These are phyloP conservation scores for Fusarium heterosporum DNA, from an alignment of 2,329 filamentous ascomycete species.

Conservation along the genomic window DNA sequence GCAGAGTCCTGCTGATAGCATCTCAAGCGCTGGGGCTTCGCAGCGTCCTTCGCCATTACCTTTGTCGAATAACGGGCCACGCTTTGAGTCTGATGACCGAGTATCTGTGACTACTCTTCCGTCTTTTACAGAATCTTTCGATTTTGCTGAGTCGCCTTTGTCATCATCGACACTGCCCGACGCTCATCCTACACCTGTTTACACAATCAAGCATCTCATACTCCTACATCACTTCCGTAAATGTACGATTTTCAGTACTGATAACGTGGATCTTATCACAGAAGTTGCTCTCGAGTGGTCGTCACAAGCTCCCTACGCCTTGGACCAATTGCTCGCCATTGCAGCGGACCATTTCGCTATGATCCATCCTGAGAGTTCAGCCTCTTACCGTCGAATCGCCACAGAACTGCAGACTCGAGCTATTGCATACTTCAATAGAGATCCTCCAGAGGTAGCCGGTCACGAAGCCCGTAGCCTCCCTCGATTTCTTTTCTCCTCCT, in stretches of 20 bases:
- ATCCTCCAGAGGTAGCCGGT: slow-evolving; percentile 44
- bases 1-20: slow-evolving; percentile 42
- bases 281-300: slow-evolving; percentile 51
- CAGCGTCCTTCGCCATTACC: slow-evolving; percentile 23
- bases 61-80: slow-evolving; percentile 24
- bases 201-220: slow-evolving; percentile 55
- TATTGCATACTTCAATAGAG: slow-evolving; percentile 54
- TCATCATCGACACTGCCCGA: slow-evolving; percentile 21
- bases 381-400: slow-evolving; percentile 50
- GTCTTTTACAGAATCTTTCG: slow-evolving; percentile 40
- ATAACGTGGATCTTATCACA: slow-evolving; percentile 43
- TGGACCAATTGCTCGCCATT: slow-evolving; percentile 61
- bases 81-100: slow-evolving; percentile 9
- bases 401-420: slow-evolving; percentile 60
- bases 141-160: slow-evolving; percentile 29
- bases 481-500: slow-evolving; percentile 59
- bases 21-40: slow-evolving; percentile 26
- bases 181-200: slow-evolving; percentile 41
- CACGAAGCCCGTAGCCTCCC: slow-evolving; percentile 50
- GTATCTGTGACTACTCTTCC: slow-evolving; percentile 37
- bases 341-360: slow-evolving; percentile 56
- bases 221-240: slow-evolving; percentile 54
- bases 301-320: slow-evolving; percentile 56
- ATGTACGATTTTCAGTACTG: slow-evolving; percentile 41
- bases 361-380: slow-evolving; percentile 34